A percentile compares a stretch with the other conserved stretches of the same genome.
Evolutionary conservation across 371 early-diverging fungal species (phyloP).

Genomic region (Zychaea mexicana): DNA sequence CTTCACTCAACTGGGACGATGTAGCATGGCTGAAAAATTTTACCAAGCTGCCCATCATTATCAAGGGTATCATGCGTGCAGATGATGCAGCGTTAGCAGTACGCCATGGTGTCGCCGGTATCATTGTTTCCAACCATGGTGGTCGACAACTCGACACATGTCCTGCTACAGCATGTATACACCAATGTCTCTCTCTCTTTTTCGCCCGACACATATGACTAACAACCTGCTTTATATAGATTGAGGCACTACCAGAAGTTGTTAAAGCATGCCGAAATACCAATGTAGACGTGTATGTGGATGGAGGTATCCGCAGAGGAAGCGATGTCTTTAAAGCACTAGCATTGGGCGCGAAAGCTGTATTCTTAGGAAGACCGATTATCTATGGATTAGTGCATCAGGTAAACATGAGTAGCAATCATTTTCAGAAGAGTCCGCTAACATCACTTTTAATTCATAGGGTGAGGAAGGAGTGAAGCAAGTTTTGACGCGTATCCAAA

Average conservation of each 20-base stretch:
- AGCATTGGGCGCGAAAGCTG: constrained; percentile 72
- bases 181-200: too few species aligned
- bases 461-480: constrained; percentile 19
- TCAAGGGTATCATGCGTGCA: constrained; percentile 71
- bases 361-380: constrained; percentile 72
- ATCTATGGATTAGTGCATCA: constrained; percentile 57
- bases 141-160: constrained; percentile 73
- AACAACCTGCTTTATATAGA: too few species aligned
- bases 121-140: too few species aligned
- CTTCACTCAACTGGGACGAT: constrained; percentile 65
- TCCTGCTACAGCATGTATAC: constrained; percentile 39
- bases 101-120: constrained; percentile 56
- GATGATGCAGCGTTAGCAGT: constrained; percentile 74
- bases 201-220: too few species aligned
- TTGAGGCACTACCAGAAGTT: constrained; percentile 66
- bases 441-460: constrained; percentile 1
- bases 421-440: not conserved
- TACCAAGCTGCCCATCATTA: constrained; percentile 64
- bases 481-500: constrained; percentile 18
- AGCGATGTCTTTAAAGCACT: constrained; percentile 72
- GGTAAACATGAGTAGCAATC: not conserved
- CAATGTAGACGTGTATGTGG: constrained; percentile 65
- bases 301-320: constrained; percentile 73
- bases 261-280: constrained; percentile 51
- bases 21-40: constrained; percentile 64